Base-by-base conservation (phyloP, 345 rosid species). In the Arabis hirsuta region DNA sequence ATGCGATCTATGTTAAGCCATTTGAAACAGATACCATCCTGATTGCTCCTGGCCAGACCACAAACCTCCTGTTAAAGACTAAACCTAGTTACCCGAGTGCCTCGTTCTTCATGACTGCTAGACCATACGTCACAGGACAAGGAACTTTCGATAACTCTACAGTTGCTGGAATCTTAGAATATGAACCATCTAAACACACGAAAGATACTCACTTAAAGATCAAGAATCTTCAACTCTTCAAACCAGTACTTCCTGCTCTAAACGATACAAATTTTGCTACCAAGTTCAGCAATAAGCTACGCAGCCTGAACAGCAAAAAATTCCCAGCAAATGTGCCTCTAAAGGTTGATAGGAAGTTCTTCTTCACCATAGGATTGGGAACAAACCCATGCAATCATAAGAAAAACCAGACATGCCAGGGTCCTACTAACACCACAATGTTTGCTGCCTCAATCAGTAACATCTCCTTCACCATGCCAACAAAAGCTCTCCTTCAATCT, bases 361-460 rank as follows among this genome's bases (percentile, higher is more conserved):
- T 83, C 66, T 82, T 84, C 84, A 82, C 84, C 0, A 74, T 83
- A 4, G 83, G 95, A 34, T 71, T 85, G 9, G 91, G 95, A 70
- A 82, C 91, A 14, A 74, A 24, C 71, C 91, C 88, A 0, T 80
- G 91, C 55, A 79, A 54, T 56, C 67, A 79, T 19, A 76, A 76
- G 67, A 77, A 77, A 16, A 88, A 85, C 73, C 81, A 74, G 67
- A 83, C 91, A 38, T 85, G 87, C 69, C 91, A 84, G 52, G 96
- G 96, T 1, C 96, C 96, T 7, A 86, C 91, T 12, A 89, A 84
- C 62, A 78, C 82, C 26, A 84, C 91, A 46, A 85, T 47, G 83
- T 85, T 89, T 70, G 82, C 84, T 39, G 95, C 91, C 36, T 78
- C 90, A 0, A 74, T 89, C 44, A 89, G 85, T 55, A 89, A 86